These are phyloP conservation scores for Colletotrichum lupini DNA, from an alignment of 2,329 filamentous ascomycete genomes.

Conservation along the genomic window DNA sequence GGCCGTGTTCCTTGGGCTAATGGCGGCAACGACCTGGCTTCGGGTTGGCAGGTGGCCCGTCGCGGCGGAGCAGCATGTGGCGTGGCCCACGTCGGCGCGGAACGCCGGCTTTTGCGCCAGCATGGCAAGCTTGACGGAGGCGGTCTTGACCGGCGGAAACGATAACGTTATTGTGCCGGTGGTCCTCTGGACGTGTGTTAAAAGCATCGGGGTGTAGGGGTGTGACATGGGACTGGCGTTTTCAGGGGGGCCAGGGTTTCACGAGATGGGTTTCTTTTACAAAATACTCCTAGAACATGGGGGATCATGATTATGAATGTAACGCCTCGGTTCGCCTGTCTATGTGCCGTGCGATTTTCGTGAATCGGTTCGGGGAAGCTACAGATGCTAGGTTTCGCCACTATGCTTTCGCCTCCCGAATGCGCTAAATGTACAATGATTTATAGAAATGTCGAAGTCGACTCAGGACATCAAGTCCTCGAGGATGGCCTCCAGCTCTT, in stretches of 20 bases:
- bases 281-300: slow-evolving; percentile 21
- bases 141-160: slow-evolving; percentile 94
- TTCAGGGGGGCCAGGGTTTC: background rate
- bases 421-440: background rate
- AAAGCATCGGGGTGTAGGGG: slow-evolving; percentile 72
- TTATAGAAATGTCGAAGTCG: background rate
- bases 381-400: no score
- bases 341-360: background rate
- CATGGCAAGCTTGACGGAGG: slow-evolving; percentile 91
- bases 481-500: slow-evolving; percentile 88
- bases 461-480: slow-evolving; percentile 72
- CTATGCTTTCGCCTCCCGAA: background rate
- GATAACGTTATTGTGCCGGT: slow-evolving; percentile 98
- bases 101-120: slow-evolving; percentile 80
- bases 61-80: slow-evolving; percentile 66
- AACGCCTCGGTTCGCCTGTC: background rate
- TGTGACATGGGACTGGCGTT: slow-evolving; percentile 26
- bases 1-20: slow-evolving; percentile 81
- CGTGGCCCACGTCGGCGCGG: slow-evolving; percentile 74
- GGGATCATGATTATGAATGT: slow-evolving; percentile 23
- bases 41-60: slow-evolving; percentile 80
- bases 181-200: slow-evolving; percentile 90
- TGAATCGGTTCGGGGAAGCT: background rate
- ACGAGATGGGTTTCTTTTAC: slow-evolving; percentile 5
- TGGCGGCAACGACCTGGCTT: slow-evolving; percentile 79